Conservation (phyloP, 2,329 filamentous ascomycete genomes). For the Annulohypoxylon truncatum region DNA sequence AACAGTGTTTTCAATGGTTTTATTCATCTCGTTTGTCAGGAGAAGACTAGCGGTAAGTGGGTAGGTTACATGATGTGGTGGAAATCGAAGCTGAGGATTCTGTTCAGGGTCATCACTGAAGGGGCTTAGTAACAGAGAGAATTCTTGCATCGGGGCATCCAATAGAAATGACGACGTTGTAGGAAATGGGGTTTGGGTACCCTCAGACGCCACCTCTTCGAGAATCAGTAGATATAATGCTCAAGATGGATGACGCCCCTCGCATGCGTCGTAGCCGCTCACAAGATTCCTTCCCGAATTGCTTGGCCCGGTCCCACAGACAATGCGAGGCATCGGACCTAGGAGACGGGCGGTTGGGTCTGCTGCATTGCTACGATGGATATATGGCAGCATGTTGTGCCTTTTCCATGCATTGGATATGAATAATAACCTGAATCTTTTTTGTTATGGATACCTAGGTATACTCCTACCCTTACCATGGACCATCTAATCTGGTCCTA, state of each 20-base stretch:
- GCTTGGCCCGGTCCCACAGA: neutral
- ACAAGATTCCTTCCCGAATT: constrained; percentile 1
- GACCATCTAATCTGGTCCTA: neutral
- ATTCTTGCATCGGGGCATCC: neutral
- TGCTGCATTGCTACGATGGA: neutral
- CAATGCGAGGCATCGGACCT: neutral
- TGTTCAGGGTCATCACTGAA: neutral
- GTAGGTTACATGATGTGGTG: constrained; percentile 3
- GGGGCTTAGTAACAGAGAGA: neutral
- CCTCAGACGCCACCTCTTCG: neutral
- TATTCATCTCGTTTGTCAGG: neutral
- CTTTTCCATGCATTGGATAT: neutral
- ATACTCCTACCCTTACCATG: neutral
- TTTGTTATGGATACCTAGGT: neutral
- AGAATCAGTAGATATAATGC: neutral
- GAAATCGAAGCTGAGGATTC: neutral
- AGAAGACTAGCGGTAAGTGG: neutral
- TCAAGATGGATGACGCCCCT: constrained; percentile 5
- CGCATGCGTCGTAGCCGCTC: neutral
- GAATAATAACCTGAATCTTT: neutral
- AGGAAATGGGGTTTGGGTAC: neutral
- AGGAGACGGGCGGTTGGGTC: constrained; percentile 1
- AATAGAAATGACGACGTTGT: neutral
- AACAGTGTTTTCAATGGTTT: neutral
- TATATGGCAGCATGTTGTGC: neutral